These are phyloP conservation scores for Cercophora samala DNA, from an alignment of 495 filamentous ascomycete species.

Conservation along the genomic window DNA sequence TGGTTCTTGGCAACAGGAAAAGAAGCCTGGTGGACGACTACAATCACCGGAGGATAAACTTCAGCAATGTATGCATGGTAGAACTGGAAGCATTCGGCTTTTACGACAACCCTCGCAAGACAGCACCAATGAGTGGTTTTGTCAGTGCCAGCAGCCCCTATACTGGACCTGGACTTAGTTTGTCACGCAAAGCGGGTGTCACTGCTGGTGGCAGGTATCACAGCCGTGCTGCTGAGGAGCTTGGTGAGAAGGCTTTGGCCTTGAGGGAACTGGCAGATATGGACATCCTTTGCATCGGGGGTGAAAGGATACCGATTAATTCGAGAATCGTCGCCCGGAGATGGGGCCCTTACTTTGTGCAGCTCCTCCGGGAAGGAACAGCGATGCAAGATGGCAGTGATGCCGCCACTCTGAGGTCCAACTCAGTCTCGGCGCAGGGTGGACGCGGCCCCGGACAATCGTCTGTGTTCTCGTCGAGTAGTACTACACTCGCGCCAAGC, in stretches of 20 bases:
- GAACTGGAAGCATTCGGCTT: constrained; percentile 96
- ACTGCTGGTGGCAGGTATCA: constrained; percentile 65
- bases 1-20: constrained; percentile 90
- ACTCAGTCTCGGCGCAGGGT: constrained; percentile 39
- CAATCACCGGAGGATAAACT: constrained; percentile 96
- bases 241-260: constrained; percentile 75
- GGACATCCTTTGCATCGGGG: constrained; percentile 87
- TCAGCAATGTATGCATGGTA: constrained; percentile 91
- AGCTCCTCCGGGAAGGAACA: constrained; percentile 74
- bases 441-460: constrained; percentile 70
- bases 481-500: constrained; percentile 37
- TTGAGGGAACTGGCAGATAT: constrained; percentile 91
- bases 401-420: constrained; percentile 42
- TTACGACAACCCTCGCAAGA: constrained; percentile 85
- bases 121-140: constrained; percentile 72
- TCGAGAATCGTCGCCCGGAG: constrained; percentile 79
- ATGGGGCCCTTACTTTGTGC: constrained; percentile 95
- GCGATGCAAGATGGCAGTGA: constrained; percentile 55
- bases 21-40: constrained; percentile 96
- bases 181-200: constrained; percentile 59
- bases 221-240: constrained; percentile 70
- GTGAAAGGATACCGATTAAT: constrained; percentile 90
- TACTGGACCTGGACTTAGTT: constrained; percentile 46
- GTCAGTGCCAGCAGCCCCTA: constrained; percentile 73
- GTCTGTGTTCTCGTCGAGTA: constrained; percentile 52